Evolutionary conservation across 768 basidiomycete species (phyloP).

Genomic region (Mycena galericulata): DNA sequence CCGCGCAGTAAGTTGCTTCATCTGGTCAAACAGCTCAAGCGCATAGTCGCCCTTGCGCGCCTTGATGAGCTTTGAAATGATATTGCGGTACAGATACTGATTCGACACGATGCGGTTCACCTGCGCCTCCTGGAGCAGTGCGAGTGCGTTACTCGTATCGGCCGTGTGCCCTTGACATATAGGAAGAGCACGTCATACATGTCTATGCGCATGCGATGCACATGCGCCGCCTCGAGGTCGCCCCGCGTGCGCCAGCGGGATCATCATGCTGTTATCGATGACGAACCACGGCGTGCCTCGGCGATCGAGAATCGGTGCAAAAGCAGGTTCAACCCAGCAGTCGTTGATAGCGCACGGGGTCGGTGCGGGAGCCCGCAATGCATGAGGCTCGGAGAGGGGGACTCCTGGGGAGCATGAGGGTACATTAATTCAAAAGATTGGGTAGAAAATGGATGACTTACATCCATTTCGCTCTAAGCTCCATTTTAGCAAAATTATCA

Average conservation of each 20-base stretch:
- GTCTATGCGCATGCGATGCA: slow-evolving; percentile 86
- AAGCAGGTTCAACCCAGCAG: too few species aligned
- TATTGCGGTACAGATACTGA: slow-evolving; percentile 94
- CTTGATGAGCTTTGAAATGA: slow-evolving; percentile 95
- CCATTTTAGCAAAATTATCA: too few species aligned
- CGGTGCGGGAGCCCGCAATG: too few species aligned
- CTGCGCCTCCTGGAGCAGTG: slow-evolving; percentile 85
- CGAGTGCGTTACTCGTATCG: slow-evolving; percentile 88
- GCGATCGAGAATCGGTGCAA: too few species aligned
- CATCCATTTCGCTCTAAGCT: too few species aligned
- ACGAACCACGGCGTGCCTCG: slow-evolving; percentile 74
- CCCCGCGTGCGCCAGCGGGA: slow-evolving; percentile 87
- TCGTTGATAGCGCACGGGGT: too few species aligned
- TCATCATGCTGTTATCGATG: slow-evolving; percentile 92
- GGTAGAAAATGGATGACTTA: too few species aligned
- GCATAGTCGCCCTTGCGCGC: slow-evolving; percentile 95
- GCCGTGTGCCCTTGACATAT: slow-evolving; percentile 92
- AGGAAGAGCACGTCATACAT: slow-evolving; percentile 94
- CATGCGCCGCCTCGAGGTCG: slow-evolving; percentile 81
- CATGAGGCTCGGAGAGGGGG: too few species aligned
- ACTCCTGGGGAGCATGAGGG: too few species aligned
- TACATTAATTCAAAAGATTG: too few species aligned
- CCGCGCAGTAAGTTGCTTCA: slow-evolving; percentile 97
- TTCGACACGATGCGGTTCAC: slow-evolving; percentile 78
- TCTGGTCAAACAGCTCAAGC: slow-evolving; percentile 86